Conservation (phyloP, 768 basidiomycete species). For the Hydnomerulius pinastri region DNA sequence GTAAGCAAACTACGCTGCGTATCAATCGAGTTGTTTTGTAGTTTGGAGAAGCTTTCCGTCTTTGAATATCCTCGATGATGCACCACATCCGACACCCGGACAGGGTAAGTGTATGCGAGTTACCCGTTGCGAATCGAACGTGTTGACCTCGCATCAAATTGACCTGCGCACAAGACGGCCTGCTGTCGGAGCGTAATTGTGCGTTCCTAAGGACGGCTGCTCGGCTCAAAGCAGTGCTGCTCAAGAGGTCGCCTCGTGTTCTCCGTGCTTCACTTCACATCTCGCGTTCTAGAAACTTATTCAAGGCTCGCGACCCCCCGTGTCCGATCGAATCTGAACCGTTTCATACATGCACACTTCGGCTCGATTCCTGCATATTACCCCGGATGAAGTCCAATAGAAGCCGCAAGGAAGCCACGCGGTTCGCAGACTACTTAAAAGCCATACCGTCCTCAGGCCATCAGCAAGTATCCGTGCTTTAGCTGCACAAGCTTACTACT, state of each 20-base stretch:
- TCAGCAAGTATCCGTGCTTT: conserved; percentile 17
- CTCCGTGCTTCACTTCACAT: conserved; percentile 27
- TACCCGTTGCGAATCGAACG: conserved; percentile 15
- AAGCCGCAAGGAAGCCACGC: conserved; percentile 31
- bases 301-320: conserved; percentile 3
- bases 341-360: conserved; percentile 11
- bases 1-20: conserved; percentile 13
- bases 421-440: conserved; percentile 24
- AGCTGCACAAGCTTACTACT: conserved; percentile 8
- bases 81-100: conserved; percentile 8
- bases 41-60: conserved; percentile 8
- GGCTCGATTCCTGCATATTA: conserved; percentile 19
- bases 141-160: conserved; percentile 17
- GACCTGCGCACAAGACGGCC: conserved; percentile 5
- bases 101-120: conserved; percentile 13
- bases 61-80: conserved; percentile 8
- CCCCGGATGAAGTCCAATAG: conserved; percentile 22
- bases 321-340: conserved; percentile 24
- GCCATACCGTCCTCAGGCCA: conserved; percentile 13
- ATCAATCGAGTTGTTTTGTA: conserved; percentile 9
- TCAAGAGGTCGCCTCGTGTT: conserved; percentile 26
- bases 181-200: conserved; percentile 2
- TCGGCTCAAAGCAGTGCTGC: conserved; percentile 23
- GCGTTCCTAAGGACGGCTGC: conserved; percentile 16
- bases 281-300: conserved; percentile 25